Conservation (phyloP, 495 filamentous ascomycete species). For the Xylaria grammica region DNA sequence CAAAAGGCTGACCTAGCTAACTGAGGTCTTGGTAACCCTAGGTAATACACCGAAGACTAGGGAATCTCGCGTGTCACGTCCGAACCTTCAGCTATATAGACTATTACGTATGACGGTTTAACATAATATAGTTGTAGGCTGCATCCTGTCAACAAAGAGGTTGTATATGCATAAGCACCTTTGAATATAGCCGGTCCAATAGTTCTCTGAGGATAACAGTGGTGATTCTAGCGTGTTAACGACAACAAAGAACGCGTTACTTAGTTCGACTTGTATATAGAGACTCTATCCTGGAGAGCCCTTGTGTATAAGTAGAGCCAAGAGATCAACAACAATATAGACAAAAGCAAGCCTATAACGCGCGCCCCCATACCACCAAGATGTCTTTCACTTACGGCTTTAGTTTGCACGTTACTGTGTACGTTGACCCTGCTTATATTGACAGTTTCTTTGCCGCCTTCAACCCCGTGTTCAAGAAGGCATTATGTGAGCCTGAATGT, state of each 20-base stretch:
- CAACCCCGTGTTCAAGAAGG: slow-evolving; percentile 44
- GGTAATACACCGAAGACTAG: too few species aligned
- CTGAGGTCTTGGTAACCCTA: too few species aligned
- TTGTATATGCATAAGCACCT: too few species aligned
- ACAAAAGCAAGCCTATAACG: too few species aligned
- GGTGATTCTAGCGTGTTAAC: not conserved
- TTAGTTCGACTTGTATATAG: slow-evolving; percentile 1
- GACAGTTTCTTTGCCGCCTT: slow-evolving; percentile 47
- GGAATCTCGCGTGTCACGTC: too few species aligned
- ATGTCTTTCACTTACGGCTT: slow-evolving; percentile 1
- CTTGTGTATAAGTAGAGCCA: not conserved
- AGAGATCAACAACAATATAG: not conserved
- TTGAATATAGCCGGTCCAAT: too few species aligned
- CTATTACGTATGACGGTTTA: too few species aligned
- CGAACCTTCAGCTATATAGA: too few species aligned
- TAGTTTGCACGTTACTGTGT: slow-evolving; percentile 48
- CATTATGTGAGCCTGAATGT: slow-evolving; percentile 50
- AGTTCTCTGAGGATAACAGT: too few species aligned
- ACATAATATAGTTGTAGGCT: too few species aligned
- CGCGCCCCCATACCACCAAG: not conserved
- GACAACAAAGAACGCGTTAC: not conserved
- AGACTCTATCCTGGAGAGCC: not conserved
- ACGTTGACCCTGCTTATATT: slow-evolving; percentile 46
- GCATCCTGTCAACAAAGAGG: too few species aligned
- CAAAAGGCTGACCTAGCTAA: too few species aligned